Evolutionary conservation across 208 protist genomes (phyloP).

Genomic region (Leishmania braziliensis): DNA sequence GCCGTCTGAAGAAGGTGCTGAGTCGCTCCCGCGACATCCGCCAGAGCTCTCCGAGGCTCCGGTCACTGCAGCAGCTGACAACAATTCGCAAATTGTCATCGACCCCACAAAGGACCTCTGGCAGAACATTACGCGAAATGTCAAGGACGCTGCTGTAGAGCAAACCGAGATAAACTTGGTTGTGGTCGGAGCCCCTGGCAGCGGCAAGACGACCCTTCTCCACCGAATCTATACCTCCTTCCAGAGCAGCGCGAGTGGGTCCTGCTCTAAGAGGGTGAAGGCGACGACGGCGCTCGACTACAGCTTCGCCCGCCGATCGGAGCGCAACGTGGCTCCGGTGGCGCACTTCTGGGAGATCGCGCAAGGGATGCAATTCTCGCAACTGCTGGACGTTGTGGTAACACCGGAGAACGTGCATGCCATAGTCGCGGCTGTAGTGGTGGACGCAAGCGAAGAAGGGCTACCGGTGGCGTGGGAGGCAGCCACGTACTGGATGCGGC

Average conservation of each 20-base stretch:
- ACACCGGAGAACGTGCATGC: constrained; percentile 88
- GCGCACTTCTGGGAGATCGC: constrained; percentile 93
- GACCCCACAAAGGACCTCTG: constrained; percentile 88
- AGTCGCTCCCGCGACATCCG: background rate
- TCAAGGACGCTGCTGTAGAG: constrained; percentile 63
- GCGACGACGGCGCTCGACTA: constrained; percentile 92
- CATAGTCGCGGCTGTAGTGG: constrained; percentile 71
- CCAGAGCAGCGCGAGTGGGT: constrained; percentile 33
- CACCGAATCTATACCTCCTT: constrained; percentile 70
- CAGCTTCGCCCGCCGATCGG: constrained; percentile 72
- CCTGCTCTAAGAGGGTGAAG: constrained; percentile 58
- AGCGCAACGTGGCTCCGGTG: constrained; percentile 77
- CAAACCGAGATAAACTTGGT: constrained; percentile 72
- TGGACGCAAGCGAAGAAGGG: constrained; percentile 59
- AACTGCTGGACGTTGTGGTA: constrained; percentile 88
- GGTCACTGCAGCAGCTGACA: constrained; percentile 9
- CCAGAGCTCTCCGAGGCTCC: constrained; percentile 11
- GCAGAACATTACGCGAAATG: constrained; percentile 87
- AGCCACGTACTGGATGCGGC: constrained; percentile 73
- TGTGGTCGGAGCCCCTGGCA: constrained; percentile 65
- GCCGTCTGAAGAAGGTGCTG: background rate
- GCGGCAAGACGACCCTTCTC: constrained; percentile 87
- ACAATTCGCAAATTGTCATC: constrained; percentile 47
- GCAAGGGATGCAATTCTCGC: constrained; percentile 76
- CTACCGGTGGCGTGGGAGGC: constrained; percentile 70